Evolutionary conservation across 352 stramenopile species (phyloP).

Genomic region (Hyaloperonospora brassicae): DNA sequence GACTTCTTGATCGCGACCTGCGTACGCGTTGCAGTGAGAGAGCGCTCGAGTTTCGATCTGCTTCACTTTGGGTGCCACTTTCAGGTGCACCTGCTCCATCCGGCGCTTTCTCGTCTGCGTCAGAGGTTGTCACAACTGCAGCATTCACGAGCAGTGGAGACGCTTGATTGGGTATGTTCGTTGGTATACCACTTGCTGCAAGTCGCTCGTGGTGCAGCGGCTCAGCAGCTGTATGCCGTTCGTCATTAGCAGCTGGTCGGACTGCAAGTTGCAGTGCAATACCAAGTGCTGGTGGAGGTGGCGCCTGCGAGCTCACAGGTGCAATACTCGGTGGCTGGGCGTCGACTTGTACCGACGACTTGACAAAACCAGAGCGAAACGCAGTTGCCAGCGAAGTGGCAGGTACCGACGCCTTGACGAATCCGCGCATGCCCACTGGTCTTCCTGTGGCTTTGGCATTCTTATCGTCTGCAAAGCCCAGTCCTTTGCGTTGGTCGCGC

Average conservation of each 20-base stretch:
- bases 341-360: conserved; percentile 22
- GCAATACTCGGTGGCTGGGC: neutral
- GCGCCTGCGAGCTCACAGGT: neutral
- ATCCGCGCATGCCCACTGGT: conserved; percentile 14
- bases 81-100: neutral
- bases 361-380: conserved; percentile 35
- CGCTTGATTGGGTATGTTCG: conserved; percentile 1
- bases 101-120: conserved; percentile 3
- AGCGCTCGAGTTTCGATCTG: neutral
- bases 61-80: conserved; percentile 1
- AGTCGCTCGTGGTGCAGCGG: conserved; percentile 4
- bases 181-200: neutral
- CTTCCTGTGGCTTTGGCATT: conserved; percentile 7
- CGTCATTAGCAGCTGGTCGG: neutral
- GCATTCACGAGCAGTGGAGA: conserved; percentile 10
- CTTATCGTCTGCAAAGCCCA: conserved; percentile 41
- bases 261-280: neutral
- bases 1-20: conserved; percentile 16
- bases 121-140: conserved; percentile 1
- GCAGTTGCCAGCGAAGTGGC: conserved; percentile 9
- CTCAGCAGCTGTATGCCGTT: neutral
- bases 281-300: neutral
- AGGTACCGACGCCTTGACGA: conserved; percentile 24
- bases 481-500: conserved; percentile 54
- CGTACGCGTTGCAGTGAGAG: conserved; percentile 10